Percentiles rank a stretch among this genome's conserved stretches.
phyloP scores from a whole-genome alignment of 2,329 filamentous ascomycete species.

The Colletotrichum sojae region DNA sequence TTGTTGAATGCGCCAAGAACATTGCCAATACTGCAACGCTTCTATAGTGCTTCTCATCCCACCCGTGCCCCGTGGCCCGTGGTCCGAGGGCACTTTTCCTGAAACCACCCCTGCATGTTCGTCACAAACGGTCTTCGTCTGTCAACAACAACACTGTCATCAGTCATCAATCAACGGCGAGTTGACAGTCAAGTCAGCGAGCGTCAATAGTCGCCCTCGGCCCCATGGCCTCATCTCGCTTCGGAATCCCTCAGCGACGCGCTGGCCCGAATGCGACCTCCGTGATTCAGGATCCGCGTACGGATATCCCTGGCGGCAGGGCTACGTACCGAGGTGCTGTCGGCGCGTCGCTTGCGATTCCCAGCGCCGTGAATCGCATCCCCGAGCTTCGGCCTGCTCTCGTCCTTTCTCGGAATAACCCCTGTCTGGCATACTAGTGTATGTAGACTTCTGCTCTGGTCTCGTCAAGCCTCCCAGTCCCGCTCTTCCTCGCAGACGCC shows the following conservation, averaged over 20 bases:
- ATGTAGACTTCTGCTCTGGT: conserved; percentile 10
- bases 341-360: conserved; percentile 2
- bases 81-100: conserved; percentile 35
- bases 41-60: neutral
- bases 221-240: neutral
- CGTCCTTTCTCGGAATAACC: conserved; percentile 12
- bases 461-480: conserved; percentile 11
- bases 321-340: neutral
- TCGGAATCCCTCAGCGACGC: neutral
- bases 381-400: neutral
- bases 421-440: conserved; percentile 29
- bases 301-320: neutral
- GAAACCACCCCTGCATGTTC: conserved; percentile 30
- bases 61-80: conserved; percentile 1
- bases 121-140: neutral
- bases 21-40: conserved; percentile 1
- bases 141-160: neutral
- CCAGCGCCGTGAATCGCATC: conserved; percentile 18
- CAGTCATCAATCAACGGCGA: too few species aligned
- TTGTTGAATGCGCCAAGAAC: conserved; percentile 28
- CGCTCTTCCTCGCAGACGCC: neutral
- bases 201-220: neutral
- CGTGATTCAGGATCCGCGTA: neutral
- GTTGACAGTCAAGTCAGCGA: neutral
- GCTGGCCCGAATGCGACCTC: conserved; percentile 10